Evolutionary conservation across 768 basidiomycete species (phyloP).

Genomic region (Trametopsis cervina): DNA sequence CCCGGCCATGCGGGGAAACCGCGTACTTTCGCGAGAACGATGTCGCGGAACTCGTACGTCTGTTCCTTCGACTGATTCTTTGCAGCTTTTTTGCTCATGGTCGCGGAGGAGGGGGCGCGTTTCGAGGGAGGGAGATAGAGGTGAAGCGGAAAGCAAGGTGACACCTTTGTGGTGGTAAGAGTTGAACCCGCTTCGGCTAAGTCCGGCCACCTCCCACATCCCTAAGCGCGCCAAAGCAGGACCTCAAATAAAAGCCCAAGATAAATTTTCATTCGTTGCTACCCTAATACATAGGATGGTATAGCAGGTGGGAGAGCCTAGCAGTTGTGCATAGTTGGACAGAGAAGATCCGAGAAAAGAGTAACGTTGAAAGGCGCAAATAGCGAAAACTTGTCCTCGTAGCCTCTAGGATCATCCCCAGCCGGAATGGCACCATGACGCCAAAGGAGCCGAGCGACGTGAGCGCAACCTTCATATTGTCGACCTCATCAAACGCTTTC

Average conservation of each 20-base stretch:
- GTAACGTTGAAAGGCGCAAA: too few species aligned
- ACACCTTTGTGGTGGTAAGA: constrained; percentile 12
- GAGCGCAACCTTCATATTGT: too few species aligned
- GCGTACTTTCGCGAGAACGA: constrained; percentile 89
- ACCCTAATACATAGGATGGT: background rate
- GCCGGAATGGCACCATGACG: background rate
- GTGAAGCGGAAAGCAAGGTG: constrained; percentile 3
- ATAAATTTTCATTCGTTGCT: background rate
- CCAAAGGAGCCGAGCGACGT: background rate
- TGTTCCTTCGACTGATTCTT: constrained; percentile 29
- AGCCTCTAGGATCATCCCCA: background rate
- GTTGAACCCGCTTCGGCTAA: constrained; percentile 11
- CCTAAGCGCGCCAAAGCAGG: background rate
- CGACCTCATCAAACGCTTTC: too few species aligned
- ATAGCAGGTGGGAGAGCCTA: too few species aligned
- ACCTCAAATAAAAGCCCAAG: background rate
- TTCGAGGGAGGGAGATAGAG: constrained; percentile 1
- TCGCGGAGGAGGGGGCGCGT: constrained; percentile 7
- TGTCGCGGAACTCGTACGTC: constrained; percentile 64
- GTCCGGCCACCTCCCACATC: constrained; percentile 1
- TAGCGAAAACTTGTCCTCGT: background rate
- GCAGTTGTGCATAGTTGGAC: too few species aligned
- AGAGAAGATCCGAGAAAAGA: too few species aligned
- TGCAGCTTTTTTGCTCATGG: constrained; percentile 47
- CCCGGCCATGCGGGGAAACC: constrained; percentile 95